A percentile compares a stretch with the other conserved stretches of the same genome.
Evolutionary conservation across 2,329 filamentous ascomycete genomes (phyloP).

Genomic region (Cercospora brassicicola): DNA sequence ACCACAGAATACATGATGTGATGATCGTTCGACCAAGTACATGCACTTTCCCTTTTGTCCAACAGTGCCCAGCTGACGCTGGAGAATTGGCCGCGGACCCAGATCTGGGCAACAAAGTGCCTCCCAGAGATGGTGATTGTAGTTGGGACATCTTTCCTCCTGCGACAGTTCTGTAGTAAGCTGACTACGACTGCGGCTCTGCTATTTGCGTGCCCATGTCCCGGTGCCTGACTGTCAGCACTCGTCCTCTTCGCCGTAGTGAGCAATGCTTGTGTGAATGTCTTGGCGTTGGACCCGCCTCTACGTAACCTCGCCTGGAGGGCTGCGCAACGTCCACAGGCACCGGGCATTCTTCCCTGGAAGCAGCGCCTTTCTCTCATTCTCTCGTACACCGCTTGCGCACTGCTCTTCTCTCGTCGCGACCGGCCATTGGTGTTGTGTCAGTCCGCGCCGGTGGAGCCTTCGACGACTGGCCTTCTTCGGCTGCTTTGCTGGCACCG

Average conservation of each 20-base stretch:
- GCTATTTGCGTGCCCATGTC: not conserved
- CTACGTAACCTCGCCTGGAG: not conserved
- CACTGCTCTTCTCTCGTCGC: not conserved
- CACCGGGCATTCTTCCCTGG: slow-evolving; percentile 3
- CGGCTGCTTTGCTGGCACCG: slow-evolving; percentile 21
- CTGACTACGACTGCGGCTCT: not conserved
- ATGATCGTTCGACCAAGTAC: not conserved
- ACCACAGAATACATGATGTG: not conserved
- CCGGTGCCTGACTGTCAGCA: not conserved
- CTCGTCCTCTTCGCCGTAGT: not conserved
- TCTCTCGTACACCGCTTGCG: not conserved
- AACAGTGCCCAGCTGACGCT: not conserved
- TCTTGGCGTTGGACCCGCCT: not conserved
- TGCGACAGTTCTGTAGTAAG: not conserved
- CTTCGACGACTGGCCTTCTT: slow-evolving; percentile 10
- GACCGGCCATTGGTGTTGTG: not conserved
- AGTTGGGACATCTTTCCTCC: not conserved
- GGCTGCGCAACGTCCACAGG: slow-evolving; percentile 1
- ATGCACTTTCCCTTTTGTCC: not conserved
- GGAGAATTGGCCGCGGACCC: not conserved
- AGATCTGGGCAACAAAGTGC: not conserved
- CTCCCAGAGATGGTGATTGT: not conserved
- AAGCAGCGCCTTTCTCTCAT: not conserved
- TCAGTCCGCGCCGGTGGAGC: not conserved
- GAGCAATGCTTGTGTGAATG: not conserved